phyloP scores from a whole-genome alignment of 176 grass and related monocot species.

The Aegilops speltoides region DNA sequence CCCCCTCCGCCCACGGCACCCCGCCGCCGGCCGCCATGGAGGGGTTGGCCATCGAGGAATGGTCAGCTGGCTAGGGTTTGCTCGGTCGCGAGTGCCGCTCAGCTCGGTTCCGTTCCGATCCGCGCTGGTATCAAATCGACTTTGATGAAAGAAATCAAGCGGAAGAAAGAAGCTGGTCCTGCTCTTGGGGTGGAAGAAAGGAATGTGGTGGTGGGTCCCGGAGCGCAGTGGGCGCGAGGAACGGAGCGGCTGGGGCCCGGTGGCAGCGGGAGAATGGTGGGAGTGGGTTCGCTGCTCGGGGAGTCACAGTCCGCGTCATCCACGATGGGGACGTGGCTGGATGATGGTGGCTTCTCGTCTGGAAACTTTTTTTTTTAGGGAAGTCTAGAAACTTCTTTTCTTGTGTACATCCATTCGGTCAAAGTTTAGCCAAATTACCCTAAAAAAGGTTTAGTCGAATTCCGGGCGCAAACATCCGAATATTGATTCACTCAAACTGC shows the following conservation, averaged over 20 bases:
- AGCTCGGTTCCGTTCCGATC: neutral
- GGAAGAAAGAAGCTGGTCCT: neutral
- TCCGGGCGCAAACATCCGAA: too few species aligned
- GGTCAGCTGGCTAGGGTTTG: neutral
- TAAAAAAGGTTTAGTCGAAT: too few species aligned
- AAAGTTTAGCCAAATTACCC: too few species aligned
- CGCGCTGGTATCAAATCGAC: neutral
- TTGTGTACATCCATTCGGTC: too few species aligned
- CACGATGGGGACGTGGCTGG: neutral
- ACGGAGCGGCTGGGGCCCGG: neutral
- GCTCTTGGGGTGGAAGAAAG: slow-evolving; percentile 28
- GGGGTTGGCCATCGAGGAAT: neutral
- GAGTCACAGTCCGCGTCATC: neutral
- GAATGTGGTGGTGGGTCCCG: neutral
- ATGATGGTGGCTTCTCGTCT: neutral
- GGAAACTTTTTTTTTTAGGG: slow-evolving; percentile 4
- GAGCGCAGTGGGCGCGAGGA: neutral
- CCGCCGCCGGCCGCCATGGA: slow-evolving; percentile 51
- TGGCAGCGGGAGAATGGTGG: neutral
- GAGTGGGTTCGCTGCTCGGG: neutral
- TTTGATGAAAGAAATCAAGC: neutral
- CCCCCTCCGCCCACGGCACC: slow-evolving; percentile 65
- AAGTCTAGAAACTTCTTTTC: too few species aligned
- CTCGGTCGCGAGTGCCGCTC: neutral
- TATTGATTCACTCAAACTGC: too few species aligned